Percentiles rank a stretch among this genome's conserved stretches.
phyloP scores from a whole-genome alignment of 805 yeast species.

The Metschnikowia borealis region DNA sequence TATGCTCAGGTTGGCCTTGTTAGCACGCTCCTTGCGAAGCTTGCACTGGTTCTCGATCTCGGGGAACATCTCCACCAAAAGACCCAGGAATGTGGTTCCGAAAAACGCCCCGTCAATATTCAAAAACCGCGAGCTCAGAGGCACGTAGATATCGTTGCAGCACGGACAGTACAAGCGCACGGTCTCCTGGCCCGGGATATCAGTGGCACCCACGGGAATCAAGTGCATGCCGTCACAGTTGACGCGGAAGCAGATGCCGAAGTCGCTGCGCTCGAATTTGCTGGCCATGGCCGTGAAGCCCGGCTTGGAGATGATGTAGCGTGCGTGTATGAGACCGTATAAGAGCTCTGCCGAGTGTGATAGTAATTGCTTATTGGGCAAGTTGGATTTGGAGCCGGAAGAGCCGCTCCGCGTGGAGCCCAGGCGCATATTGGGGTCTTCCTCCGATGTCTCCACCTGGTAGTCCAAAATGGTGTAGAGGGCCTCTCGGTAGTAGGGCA shows the following conservation, averaged over 20 bases:
- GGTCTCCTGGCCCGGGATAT: conserved; percentile 86
- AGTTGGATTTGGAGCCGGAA: conserved; percentile 40
- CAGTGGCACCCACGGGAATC: conserved; percentile 88
- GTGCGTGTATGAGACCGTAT: conserved; percentile 91
- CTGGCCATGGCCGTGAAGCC: conserved; percentile 92
- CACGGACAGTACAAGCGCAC: conserved; percentile 92
- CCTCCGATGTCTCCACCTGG: conserved; percentile 51
- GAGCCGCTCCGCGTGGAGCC: neutral
- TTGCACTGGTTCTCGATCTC: conserved; percentile 77
- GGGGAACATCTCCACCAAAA: conserved; percentile 86
- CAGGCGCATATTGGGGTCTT: conserved; percentile 16
- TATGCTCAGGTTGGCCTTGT: conserved; percentile 59
- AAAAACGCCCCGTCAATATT: conserved; percentile 95
- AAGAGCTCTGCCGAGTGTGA: conserved; percentile 89
- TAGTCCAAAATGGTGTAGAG: conserved; percentile 85
- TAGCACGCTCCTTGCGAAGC: conserved; percentile 44
- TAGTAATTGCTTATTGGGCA: conserved; percentile 68
- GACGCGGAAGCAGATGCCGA: conserved; percentile 89
- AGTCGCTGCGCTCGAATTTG: conserved; percentile 82
- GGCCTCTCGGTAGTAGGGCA: conserved; percentile 89
- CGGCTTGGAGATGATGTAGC: conserved; percentile 82
- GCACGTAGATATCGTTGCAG: conserved; percentile 87
- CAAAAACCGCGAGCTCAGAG: conserved; percentile 78
- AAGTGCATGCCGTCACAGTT: conserved; percentile 86
- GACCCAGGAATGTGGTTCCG: conserved; percentile 93